These are phyloP conservation scores for Phytophthora crassamura DNA, from an alignment of 352 stramenopile genomes.

Conservation along the genomic window DNA sequence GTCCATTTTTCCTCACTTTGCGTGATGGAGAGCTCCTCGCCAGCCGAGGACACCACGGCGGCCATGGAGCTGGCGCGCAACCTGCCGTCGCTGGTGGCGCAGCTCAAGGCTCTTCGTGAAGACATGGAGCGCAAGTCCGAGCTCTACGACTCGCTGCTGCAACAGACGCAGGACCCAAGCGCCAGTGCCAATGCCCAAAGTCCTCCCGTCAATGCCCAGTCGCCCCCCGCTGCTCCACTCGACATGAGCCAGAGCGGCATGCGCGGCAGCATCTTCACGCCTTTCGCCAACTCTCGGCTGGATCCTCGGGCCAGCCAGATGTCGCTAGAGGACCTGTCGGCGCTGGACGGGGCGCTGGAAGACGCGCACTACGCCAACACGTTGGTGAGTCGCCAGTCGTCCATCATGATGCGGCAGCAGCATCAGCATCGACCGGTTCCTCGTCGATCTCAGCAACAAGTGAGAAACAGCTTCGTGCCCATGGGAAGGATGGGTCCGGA, in stretches of 20 bases:
- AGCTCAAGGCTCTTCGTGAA: conserved; percentile 64
- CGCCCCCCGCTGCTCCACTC: neutral
- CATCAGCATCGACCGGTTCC: conserved; percentile 24
- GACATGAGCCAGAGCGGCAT: conserved; percentile 32
- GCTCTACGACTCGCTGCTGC: conserved; percentile 70
- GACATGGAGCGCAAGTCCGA: conserved; percentile 79
- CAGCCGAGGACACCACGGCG: conserved; percentile 6
- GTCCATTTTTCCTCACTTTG: conserved; percentile 2
- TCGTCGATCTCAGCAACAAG: conserved; percentile 8
- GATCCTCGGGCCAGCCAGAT: conserved; percentile 41
- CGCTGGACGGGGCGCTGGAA: conserved; percentile 22
- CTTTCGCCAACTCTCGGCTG: conserved; percentile 40
- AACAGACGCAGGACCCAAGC: conserved; percentile 7
- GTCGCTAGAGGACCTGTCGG: conserved; percentile 33
- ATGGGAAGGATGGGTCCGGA: conserved; percentile 6
- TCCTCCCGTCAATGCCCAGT: no score
- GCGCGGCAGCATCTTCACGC: conserved; percentile 52
- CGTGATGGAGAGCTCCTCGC: conserved; percentile 24
- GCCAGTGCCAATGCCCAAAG: no score
- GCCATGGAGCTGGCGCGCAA: conserved; percentile 60
- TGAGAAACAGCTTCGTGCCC: conserved; percentile 11
- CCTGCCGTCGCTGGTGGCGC: conserved; percentile 66
- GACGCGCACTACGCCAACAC: conserved; percentile 37
- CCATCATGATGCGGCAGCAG: conserved; percentile 38
- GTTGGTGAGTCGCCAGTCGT: conserved; percentile 38